Percentiles rank a stretch among this genome's conserved stretches.
phyloP scores from a whole-genome alignment of 2,329 filamentous ascomycete species.

The Aureobasidium melanogenum region DNA sequence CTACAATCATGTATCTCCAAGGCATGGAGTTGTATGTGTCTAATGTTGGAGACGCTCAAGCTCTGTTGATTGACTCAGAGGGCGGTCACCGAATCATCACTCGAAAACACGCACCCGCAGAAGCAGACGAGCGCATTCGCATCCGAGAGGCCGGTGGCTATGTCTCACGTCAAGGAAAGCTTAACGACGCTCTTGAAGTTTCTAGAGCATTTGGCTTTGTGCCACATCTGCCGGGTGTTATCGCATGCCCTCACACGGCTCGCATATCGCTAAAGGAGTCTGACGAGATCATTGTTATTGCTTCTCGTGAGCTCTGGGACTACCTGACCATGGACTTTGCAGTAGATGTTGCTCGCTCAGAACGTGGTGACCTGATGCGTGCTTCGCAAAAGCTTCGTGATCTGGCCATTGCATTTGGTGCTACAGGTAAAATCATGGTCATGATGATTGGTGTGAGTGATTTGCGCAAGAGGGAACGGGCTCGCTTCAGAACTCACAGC shows the following conservation, averaged over 20 bases:
- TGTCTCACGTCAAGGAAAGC: conserved; percentile 85
- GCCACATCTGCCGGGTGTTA: conserved; percentile 83
- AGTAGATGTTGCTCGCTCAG: conserved; percentile 81
- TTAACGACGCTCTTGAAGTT: conserved; percentile 86
- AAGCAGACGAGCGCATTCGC: conserved; percentile 70
- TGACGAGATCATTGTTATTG: conserved; percentile 88
- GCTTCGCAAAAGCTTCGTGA: conserved; percentile 91
- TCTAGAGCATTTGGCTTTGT: conserved; percentile 94
- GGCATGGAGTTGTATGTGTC: conserved; percentile 87
- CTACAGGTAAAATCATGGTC: conserved; percentile 93
- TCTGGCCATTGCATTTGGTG: conserved; percentile 89
- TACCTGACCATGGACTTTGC: conserved; percentile 83
- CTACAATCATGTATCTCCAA: conserved; percentile 82
- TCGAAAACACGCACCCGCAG: conserved; percentile 85
- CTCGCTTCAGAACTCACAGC: conserved; percentile 67
- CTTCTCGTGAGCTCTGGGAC: conserved; percentile 91
- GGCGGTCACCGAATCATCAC: conserved; percentile 77
- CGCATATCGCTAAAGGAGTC: conserved; percentile 73
- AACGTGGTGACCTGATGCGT: conserved; percentile 84
- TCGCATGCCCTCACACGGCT: conserved; percentile 77
- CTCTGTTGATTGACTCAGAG: conserved; percentile 87
- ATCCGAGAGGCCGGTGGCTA: conserved; percentile 93
- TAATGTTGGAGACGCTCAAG: conserved; percentile 91
- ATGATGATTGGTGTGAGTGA: conserved; percentile 96
- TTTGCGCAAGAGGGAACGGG: conserved; percentile 75